These are phyloP conservation scores for Hyaloscypha finlandica DNA, from an alignment of 495 filamentous ascomycete species.

Conservation along the genomic window DNA sequence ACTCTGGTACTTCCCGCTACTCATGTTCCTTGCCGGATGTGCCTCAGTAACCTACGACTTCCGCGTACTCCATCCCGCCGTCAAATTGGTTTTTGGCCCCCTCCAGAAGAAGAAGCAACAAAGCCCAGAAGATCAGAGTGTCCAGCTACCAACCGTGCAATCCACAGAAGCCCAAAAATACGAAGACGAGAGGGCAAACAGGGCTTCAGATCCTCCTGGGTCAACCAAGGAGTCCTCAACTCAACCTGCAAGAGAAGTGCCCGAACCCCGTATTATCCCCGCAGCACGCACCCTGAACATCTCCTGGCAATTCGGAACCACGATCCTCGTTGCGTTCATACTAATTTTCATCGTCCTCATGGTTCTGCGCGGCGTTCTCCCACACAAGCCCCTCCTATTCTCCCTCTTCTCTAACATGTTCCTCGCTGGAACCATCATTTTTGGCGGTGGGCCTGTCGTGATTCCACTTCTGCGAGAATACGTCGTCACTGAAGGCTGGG, in stretches of 20 bases:
- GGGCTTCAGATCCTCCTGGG: neutral
- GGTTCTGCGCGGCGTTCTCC: constrained; percentile 53
- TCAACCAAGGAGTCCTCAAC: neutral
- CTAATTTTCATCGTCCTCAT: constrained; percentile 64
- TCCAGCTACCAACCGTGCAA: constrained; percentile 6
- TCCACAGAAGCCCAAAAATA: neutral
- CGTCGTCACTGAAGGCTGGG: constrained; percentile 80
- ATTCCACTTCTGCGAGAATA: constrained; percentile 79
- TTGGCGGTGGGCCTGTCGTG: constrained; percentile 84
- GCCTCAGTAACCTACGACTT: constrained; percentile 62
- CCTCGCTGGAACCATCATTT: constrained; percentile 86
- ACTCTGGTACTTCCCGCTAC: constrained; percentile 79
- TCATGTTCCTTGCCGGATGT: constrained; percentile 60
- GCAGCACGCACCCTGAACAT: constrained; percentile 37
- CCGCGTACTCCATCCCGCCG: constrained; percentile 45
- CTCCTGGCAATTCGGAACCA: constrained; percentile 39
- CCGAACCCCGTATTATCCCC: constrained; percentile 45
- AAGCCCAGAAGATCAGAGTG: constrained; percentile 13
- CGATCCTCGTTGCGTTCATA: constrained; percentile 56
- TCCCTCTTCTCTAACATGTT: constrained; percentile 79
- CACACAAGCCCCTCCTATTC: constrained; percentile 49
- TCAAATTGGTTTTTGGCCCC: neutral
- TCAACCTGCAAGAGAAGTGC: neutral
- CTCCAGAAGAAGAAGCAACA: constrained; percentile 12
- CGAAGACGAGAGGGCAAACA: neutral